Evolutionary conservation across 768 basidiomycete species (phyloP), one percentile per base, ranked within the genome.

Genomic region (Leccinum subtestaceum): DNA sequence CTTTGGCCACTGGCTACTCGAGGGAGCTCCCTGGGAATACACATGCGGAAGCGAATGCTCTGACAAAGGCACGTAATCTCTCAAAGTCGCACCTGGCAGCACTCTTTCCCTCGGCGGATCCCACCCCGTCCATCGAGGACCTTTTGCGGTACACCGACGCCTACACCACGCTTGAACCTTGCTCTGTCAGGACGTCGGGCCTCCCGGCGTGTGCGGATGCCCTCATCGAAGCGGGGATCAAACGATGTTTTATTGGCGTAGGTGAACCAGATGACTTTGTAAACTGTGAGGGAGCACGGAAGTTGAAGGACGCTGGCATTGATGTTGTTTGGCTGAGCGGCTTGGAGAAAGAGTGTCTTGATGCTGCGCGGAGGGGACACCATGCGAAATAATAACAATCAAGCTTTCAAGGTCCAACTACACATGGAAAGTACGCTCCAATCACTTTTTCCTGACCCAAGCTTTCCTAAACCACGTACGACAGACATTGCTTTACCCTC

Each of bases 151-250:
- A 75, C 19, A 78, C 79, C 23, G 90, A 93, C 70, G 87, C 91
- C 46, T 98, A 97, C 69, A 96, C 95, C 1, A 98, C 97, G 0
- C 83, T n/a, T 79, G 97, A 99, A 69, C 97, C 96, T 10, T 99
- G 97, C 70, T 96, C 94, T 5, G 73, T 91, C 34, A 80, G 97
- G 59, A 89, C 92, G 9, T 95, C 92, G 0, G 95, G 96, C 3
- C 80, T 95, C 47, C 74, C 86, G 0, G 87, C 95, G 2, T 98
- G 97, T 70, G 87, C 92, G 10, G 84, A 94, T 60, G 89, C 90
- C 3, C 81, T 98, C 53, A 83, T 97, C 34, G 77, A 78, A 15
- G 86, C 89, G 4, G 76, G 77, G 45, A 78, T 98, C 43, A 81
- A 76, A 49, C 80, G 88, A 21, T 95, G 96, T n/a, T 87, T 88